phyloP scores from a whole-genome alignment of 23 red algal genomes.

The Pyropia haitanensis region DNA sequence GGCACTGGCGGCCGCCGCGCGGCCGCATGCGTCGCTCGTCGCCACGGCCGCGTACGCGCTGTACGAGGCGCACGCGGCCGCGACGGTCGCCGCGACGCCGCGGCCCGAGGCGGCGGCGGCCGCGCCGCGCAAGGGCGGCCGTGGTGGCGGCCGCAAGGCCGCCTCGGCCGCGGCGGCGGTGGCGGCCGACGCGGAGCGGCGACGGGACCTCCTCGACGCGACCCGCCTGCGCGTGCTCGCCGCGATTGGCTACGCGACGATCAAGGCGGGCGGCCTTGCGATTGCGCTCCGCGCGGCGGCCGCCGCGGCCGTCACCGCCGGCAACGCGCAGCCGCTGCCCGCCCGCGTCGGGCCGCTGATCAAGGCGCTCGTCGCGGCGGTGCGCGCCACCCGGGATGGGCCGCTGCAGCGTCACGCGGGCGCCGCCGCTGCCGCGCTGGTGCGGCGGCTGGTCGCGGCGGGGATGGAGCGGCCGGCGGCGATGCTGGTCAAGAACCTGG shows the following conservation, averaged over 20 bases:
- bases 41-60: neutral
- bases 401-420: constrained; percentile 47
- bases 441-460: constrained; percentile 27
- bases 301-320: constrained; percentile 24
- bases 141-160: too few species aligned
- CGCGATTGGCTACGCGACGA: constrained; percentile 33
- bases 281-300: constrained; percentile 39
- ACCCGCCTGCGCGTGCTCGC: constrained; percentile 45
- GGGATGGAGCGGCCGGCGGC: constrained; percentile 30
- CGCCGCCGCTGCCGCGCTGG: constrained; percentile 16
- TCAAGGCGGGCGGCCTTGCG: constrained; percentile 8
- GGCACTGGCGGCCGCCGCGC: neutral
- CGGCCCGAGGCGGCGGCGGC: too few species aligned
- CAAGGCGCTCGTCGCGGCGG: constrained; percentile 43
- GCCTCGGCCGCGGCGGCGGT: too few species aligned
- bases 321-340: constrained; percentile 25
- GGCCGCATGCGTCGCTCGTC: neutral
- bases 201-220: constrained; percentile 25
- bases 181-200: constrained; percentile 11
- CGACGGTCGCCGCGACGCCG: neutral
- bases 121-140: too few species aligned
- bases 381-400: constrained; percentile 18
- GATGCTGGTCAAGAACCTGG: constrained; percentile 76
- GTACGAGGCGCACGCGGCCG: neutral
- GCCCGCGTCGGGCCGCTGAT: constrained; percentile 58